Percentiles rank a stretch among this genome's conserved stretches.
phyloP scores from a whole-genome alignment of 2,329 filamentous ascomycete genomes.

The Diaporthe longicolla region DNA sequence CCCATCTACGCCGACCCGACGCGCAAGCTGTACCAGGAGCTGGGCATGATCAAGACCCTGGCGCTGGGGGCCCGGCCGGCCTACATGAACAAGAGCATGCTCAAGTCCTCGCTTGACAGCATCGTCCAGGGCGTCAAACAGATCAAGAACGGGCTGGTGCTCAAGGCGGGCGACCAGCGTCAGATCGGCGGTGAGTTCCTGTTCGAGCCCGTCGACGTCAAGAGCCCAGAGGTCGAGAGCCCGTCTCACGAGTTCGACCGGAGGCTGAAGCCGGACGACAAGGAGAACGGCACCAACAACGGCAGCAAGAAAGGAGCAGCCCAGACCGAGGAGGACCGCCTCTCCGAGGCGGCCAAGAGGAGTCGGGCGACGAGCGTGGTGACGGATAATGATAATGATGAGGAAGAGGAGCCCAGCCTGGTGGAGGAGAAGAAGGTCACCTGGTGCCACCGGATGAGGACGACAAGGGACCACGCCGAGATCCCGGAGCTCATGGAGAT shows the following conservation, averaged over 20 bases:
- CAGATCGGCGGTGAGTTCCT: slow-evolving; percentile 85
- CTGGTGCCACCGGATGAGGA: slow-evolving; percentile 88
- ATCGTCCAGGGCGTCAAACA: slow-evolving; percentile 73
- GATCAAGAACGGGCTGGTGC: slow-evolving; percentile 68
- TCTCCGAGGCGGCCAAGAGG: slow-evolving; percentile 6
- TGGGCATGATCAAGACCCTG: slow-evolving; percentile 78
- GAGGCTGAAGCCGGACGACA: slow-evolving; percentile 45
- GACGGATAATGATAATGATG: slow-evolving; percentile 43
- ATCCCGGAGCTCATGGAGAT: slow-evolving; percentile 75
- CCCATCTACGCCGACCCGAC: slow-evolving; percentile 85
- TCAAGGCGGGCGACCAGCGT: slow-evolving; percentile 74
- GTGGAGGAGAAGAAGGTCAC: slow-evolving; percentile 73
- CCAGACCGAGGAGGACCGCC: slow-evolving; percentile 36
- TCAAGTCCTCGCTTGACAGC: slow-evolving; percentile 64
- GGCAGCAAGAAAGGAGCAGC: slow-evolving; percentile 33
- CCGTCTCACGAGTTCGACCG: slow-evolving; percentile 50
- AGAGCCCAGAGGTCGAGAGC: slow-evolving; percentile 60
- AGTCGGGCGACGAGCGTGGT: slow-evolving; percentile 44
- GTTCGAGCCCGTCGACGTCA: slow-evolving; percentile 71
- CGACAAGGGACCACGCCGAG: slow-evolving; percentile 83
- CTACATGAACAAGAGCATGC: slow-evolving; percentile 72
- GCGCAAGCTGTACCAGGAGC: slow-evolving; percentile 73
- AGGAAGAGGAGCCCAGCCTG: slow-evolving; percentile 48
- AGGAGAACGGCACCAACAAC: slow-evolving; percentile 22
- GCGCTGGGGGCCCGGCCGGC: slow-evolving; percentile 71